Conservation (phyloP, 805 yeast species). For the Candida krabiensis region DNA sequence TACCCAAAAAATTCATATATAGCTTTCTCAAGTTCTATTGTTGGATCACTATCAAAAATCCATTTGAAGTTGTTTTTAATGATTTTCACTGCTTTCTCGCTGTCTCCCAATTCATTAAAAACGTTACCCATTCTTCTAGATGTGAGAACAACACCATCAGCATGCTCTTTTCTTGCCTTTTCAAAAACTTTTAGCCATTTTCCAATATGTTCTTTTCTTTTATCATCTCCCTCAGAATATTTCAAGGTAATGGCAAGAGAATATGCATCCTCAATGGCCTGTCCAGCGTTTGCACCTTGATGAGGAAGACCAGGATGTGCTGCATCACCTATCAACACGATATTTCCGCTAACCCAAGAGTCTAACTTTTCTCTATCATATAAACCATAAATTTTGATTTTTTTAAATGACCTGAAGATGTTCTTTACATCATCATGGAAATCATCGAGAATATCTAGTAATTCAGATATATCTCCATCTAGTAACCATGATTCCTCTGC, state of each 20-base stretch:
- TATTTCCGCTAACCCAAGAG: not conserved
- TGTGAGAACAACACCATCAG: conserved; percentile 1
- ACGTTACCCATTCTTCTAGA: conserved; percentile 3
- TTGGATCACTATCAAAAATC: conserved; percentile 1
- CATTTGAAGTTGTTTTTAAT: not conserved
- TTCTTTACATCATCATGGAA: not conserved
- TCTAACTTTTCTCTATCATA: not conserved
- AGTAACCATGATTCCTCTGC: too few relatives aligned
- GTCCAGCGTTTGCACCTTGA: conserved; percentile 2
- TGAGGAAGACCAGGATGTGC: conserved; percentile 1
- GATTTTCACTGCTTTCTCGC: conserved; percentile 1
- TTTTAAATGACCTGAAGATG: not conserved
- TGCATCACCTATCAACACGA: conserved; percentile 1
- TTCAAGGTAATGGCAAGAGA: not conserved
- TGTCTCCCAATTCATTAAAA: not conserved
- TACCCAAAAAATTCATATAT: too few relatives aligned
- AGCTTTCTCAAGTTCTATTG: not conserved
- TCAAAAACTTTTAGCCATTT: conserved; percentile 1
- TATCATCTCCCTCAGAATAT: not conserved
- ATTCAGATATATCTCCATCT: too few relatives aligned
- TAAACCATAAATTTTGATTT: not conserved
- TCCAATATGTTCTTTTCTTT: not conserved
- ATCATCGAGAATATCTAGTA: not conserved
- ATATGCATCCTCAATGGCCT: conserved; percentile 1
- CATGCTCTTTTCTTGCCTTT: not conserved